Base-by-base conservation (phyloP, 345 rosid genomes). In the Aurinia saxatilis region DNA sequence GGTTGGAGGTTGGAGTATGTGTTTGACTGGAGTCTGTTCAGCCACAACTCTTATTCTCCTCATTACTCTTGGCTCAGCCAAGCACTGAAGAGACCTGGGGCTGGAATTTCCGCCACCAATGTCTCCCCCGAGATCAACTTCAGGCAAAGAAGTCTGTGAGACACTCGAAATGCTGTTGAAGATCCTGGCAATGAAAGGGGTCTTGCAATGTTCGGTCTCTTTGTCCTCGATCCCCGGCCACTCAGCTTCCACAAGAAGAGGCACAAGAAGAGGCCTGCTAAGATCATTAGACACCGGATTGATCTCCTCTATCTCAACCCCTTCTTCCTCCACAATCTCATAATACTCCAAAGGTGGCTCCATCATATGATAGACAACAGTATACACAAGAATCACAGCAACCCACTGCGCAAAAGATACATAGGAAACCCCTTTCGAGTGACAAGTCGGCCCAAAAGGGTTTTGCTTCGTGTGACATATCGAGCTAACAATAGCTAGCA, bases 291-390 rank as follows among this genome's bases (percentile, higher is more conserved):
- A 46, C 45, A 47, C 30, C 5, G 46, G 25, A 17, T 13, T 50
- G 10, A 66, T 72, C 65, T 78, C 91, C 74, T 73, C 84, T 33
- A 82, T 81, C 65, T 76, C 88, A 40, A 37, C 29, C 11, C 82
- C 73, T 7, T 61, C 85, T 68, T 83, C 95, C 42, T 82, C 91
- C 60, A 88, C 89, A 61, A 91, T 58, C 74, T 91, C 96, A 46
- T 91, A 91, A 21, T 75, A 88, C 79, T 80, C 76, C 84, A 87
- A 9, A 5, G 99, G 91, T 29, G 96, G 97, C 70, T 90, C 97
- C 99, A 87, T 93, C 97, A 87, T 93, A 72, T 90, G 97, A 79
- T 93, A 87, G 57, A 90, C 99, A 58, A 90, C 79, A n/a, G 97
- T 87, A 63, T 93, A 87, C n/a, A 90, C 97, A 60, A 93, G 91